These are phyloP conservation scores for Aspergillus fischeri DNA, from an alignment of 2,329 filamentous ascomycete genomes.

Conservation along the genomic window DNA sequence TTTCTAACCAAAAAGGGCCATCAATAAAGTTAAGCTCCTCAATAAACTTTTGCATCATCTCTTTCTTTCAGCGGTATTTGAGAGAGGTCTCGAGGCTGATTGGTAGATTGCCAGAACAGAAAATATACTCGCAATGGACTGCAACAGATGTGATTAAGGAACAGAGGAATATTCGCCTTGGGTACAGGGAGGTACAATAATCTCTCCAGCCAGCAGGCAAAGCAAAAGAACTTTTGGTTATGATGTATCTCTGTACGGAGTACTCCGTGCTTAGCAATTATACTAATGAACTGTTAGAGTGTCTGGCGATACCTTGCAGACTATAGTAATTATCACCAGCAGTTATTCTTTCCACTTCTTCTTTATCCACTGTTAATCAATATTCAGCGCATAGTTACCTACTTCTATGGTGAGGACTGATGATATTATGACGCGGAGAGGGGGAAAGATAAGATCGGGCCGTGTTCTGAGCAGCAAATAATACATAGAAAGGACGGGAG, in stretches of 20 bases:
- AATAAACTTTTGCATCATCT: neutral
- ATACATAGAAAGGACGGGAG: neutral
- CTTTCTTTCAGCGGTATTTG: neutral
- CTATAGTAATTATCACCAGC: neutral
- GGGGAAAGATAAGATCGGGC: constrained; percentile 20
- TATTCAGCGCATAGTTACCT: neutral
- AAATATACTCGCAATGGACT: neutral
- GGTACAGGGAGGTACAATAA: neutral
- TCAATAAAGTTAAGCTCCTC: constrained; percentile 4
- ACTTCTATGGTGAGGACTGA: neutral
- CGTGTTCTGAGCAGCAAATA: constrained; percentile 5
- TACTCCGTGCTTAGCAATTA: neutral
- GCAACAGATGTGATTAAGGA: neutral
- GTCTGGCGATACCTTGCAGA: neutral
- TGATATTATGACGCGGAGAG: neutral
- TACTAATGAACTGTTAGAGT: neutral
- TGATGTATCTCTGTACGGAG: no score
- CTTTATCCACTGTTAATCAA: neutral
- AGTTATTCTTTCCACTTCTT: no score
- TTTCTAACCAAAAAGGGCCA: neutral
- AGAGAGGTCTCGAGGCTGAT: neutral
- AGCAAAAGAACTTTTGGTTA: neutral
- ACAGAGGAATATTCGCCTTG: neutral
- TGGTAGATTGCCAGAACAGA: neutral
- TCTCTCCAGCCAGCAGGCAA: neutral